Conservation (phyloP, 176 grass and related monocot genomes). For the Themeda triandra region DNA sequence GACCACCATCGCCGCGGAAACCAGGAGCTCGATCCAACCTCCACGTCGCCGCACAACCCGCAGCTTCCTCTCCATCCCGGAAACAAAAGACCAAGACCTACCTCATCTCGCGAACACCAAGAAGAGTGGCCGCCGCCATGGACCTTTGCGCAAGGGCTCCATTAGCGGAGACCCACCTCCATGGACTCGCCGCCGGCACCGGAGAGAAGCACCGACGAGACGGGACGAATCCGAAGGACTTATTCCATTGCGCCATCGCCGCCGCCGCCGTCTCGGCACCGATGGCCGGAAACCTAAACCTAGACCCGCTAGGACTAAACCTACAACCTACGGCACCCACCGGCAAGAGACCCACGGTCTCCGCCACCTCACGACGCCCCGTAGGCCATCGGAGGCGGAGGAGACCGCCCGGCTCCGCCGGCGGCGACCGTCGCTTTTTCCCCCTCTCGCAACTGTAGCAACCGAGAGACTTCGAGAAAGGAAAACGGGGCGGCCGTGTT, state of each 20-base stretch:
- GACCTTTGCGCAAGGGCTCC: neutral
- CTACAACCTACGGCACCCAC: neutral
- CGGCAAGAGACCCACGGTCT: neutral
- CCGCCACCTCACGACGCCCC: neutral
- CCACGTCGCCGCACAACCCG: too few relatives aligned
- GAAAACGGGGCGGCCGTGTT: too few relatives aligned
- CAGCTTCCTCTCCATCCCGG: too few relatives aligned
- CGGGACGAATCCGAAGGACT: neutral
- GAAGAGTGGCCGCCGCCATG: too few relatives aligned
- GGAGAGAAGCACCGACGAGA: neutral
- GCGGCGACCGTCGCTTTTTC: neutral
- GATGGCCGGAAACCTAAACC: neutral
- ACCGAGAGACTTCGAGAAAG: too few relatives aligned
- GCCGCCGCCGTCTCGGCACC: neutral
- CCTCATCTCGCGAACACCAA: too few relatives aligned
- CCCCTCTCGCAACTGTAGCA: neutral
- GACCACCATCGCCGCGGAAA: too few relatives aligned
- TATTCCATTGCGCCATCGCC: neutral
- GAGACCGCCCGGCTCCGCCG: neutral
- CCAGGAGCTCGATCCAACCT: too few relatives aligned
- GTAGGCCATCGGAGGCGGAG: neutral
- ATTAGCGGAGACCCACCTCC: neutral
- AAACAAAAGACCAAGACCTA: too few relatives aligned
- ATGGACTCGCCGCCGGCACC: neutral
- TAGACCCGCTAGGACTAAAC: neutral